Evolutionary conservation across 2,329 filamentous ascomycete species (phyloP).

Genomic region (Aspergillus fumigatiaffinis): DNA sequence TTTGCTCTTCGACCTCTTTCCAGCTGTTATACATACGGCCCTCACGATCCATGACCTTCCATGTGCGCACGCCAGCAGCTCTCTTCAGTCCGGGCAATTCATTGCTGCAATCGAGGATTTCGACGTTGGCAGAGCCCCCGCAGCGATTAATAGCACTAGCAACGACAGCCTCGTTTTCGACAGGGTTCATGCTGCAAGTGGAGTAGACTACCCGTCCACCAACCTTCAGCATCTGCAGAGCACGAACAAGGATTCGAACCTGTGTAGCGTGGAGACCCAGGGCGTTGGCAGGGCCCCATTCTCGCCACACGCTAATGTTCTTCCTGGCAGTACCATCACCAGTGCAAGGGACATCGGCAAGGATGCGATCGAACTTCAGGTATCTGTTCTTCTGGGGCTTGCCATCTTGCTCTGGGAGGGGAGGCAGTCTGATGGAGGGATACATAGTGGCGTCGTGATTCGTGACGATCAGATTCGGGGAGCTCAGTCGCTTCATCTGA

Average conservation of each 20-base stretch:
- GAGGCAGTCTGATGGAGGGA: constrained; percentile 81
- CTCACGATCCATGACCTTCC: constrained; percentile 88
- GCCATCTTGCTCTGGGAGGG: constrained; percentile 52
- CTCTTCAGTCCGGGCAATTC: constrained; percentile 74
- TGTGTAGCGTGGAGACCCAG: constrained; percentile 85
- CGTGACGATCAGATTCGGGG: constrained; percentile 92
- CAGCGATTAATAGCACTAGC: constrained; percentile 85
- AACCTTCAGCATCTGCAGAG: constrained; percentile 92
- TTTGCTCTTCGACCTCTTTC: constrained; percentile 71
- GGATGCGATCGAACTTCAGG: constrained; percentile 92
- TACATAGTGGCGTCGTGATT: constrained; percentile 98
- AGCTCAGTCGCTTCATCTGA: constrained; percentile 94
- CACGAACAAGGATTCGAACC: constrained; percentile 81
- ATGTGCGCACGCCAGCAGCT: constrained; percentile 69
- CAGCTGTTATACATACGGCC: constrained; percentile 75
- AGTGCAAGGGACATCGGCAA: constrained; percentile 95
- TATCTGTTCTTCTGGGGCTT: constrained; percentile 60
- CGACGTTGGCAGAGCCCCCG: constrained; percentile 75
- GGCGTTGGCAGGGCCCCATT: constrained; percentile 85
- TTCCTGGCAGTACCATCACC: constrained; percentile 93
- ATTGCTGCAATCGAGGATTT: constrained; percentile 77
- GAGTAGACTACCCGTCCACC: constrained; percentile 95
- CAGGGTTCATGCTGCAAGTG: constrained; percentile 97
- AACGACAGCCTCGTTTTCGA: constrained; percentile 93
- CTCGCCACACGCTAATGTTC: constrained; percentile 90